A percentile compares a stretch with the other conserved stretches of the same genome.
Evolutionary conservation across 768 basidiomycete genomes (phyloP).

Genomic region (Stropharia rugosoannulata): DNA sequence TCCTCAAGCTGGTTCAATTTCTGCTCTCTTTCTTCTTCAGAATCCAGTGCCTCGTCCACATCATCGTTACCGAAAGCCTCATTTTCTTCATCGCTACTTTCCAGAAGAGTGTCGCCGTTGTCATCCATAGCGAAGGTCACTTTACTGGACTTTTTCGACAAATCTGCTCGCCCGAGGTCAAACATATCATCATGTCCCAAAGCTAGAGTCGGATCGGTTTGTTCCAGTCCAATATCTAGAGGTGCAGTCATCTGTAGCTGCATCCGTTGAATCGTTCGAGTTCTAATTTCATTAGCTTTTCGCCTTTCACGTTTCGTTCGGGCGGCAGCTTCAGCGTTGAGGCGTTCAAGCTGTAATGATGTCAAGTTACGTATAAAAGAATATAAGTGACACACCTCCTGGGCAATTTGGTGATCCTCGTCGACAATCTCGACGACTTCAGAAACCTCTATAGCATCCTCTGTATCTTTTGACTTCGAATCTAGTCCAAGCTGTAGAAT

Average conservation of each 20-base stretch:
- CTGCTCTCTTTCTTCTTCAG: slow-evolving; percentile 69
- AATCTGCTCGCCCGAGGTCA: slow-evolving; percentile 57
- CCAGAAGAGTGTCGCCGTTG: slow-evolving; percentile 43
- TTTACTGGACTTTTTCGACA: slow-evolving; percentile 33
- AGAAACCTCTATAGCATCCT: slow-evolving; percentile 73
- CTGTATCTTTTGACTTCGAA: slow-evolving; percentile 66
- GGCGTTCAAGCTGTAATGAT: slow-evolving; percentile 67
- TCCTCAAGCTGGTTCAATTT: slow-evolving; percentile 68
- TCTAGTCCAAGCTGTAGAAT: slow-evolving; percentile 74
- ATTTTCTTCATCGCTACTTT: slow-evolving; percentile 26
- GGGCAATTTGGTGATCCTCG: slow-evolving; percentile 86
- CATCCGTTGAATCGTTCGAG: slow-evolving; percentile 88
- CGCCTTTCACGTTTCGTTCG: slow-evolving; percentile 80
- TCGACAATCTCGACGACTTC: slow-evolving; percentile 70
- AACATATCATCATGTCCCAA: slow-evolving; percentile 86
- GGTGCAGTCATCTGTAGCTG: slow-evolving; percentile 98
- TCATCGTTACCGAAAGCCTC: slow-evolving; percentile 33
- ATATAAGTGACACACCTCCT: slow-evolving; percentile 58
- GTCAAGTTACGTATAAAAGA: slow-evolving; percentile 1
- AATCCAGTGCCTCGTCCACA: slow-evolving; percentile 40
- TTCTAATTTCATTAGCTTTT: slow-evolving; percentile 84
- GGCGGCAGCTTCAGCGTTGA: slow-evolving; percentile 74
- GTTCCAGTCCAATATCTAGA: slow-evolving; percentile 91
- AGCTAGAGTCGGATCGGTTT: slow-evolving; percentile 70
- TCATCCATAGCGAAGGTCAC: slow-evolving; percentile 36